Evolutionary conservation across 2,329 filamentous ascomycete genomes (phyloP).

Genomic region (Fusarium sp.): DNA sequence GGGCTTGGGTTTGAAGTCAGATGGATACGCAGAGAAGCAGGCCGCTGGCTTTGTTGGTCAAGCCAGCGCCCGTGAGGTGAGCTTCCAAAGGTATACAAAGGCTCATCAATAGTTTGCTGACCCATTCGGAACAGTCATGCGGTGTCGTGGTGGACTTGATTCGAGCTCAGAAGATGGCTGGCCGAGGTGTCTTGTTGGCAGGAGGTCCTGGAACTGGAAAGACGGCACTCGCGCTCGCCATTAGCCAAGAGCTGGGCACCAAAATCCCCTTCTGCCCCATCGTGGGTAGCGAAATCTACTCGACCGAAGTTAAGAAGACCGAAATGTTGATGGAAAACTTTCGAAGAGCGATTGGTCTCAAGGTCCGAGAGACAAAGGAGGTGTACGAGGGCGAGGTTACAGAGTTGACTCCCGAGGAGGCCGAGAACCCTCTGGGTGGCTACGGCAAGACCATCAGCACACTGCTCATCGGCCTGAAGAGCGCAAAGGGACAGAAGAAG

Average conservation of each 20-base stretch:
- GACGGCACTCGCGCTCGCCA: slow-evolving; percentile 93
- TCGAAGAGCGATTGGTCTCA: slow-evolving; percentile 92
- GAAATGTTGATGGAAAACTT: slow-evolving; percentile 99
- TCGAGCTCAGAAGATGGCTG: slow-evolving; percentile 96
- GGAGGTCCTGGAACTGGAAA: slow-evolving; percentile 97
- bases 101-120: slow-evolving; percentile 28
- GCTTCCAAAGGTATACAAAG: slow-evolving; percentile 27
- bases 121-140: slow-evolving; percentile 74
- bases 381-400: slow-evolving; percentile 99
- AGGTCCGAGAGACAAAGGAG: slow-evolving; percentile 98
- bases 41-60: slow-evolving; percentile 92
- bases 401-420: slow-evolving; percentile 96
- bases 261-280: slow-evolving; percentile 99
- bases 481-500: slow-evolving; percentile 97
- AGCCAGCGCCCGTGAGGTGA: slow-evolving; percentile 85
- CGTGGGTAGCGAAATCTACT: slow-evolving; percentile 97
- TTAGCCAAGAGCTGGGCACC: slow-evolving; percentile 96
- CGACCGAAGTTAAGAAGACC: slow-evolving; percentile 98
- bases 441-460: slow-evolving; percentile 99
- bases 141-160: slow-evolving; percentile 97
- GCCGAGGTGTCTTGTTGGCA: slow-evolving; percentile 90
- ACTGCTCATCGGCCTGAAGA: slow-evolving; percentile 93
- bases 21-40: slow-evolving; percentile 86
- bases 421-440: slow-evolving; percentile 95
- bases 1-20: slow-evolving; percentile 85